These are phyloP conservation scores for Corymbia calophylla DNA, from an alignment of 441 rosid species.

Conservation along the genomic window DNA sequence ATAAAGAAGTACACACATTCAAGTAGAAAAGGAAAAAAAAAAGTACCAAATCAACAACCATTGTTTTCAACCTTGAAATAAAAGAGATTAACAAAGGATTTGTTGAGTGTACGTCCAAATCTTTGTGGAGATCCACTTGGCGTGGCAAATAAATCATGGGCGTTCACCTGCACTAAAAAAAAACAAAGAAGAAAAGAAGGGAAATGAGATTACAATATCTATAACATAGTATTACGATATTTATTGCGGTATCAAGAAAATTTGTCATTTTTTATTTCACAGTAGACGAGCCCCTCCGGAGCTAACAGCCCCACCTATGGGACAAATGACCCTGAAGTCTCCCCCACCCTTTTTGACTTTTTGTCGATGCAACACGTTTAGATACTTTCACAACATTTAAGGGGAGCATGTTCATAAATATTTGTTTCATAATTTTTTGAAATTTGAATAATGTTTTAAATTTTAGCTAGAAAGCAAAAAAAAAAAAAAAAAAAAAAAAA, in stretches of 20 bases:
- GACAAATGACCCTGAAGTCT: not conserved
- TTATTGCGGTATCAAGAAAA: accelerated
- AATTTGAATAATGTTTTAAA: not conserved
- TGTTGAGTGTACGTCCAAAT: accelerated
- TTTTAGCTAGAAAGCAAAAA: not conserved
- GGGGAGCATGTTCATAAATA: not conserved
- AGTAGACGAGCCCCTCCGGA: not conserved
- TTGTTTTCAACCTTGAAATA: not conserved
- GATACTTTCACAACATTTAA: not conserved
- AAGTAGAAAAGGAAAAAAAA: not conserved
- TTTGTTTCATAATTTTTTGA: not conserved
- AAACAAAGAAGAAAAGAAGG: too few species aligned
- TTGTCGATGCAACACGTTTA: not conserved
- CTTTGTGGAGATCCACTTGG: not conserved
- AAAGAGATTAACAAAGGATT: not conserved
- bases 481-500: not conserved
- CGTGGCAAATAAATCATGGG: accelerated
- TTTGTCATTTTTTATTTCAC: not conserved
- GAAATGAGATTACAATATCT: not conserved
- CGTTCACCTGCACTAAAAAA: not conserved
- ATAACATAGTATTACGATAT: accelerated
- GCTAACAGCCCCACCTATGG: not conserved
- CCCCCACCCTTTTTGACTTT: not conserved
- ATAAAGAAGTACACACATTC: not conserved
- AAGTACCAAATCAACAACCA: accelerated